Conservation (phyloP, 2,329 filamentous ascomycete species). For the Cryphonectria nitschkei region DNA sequence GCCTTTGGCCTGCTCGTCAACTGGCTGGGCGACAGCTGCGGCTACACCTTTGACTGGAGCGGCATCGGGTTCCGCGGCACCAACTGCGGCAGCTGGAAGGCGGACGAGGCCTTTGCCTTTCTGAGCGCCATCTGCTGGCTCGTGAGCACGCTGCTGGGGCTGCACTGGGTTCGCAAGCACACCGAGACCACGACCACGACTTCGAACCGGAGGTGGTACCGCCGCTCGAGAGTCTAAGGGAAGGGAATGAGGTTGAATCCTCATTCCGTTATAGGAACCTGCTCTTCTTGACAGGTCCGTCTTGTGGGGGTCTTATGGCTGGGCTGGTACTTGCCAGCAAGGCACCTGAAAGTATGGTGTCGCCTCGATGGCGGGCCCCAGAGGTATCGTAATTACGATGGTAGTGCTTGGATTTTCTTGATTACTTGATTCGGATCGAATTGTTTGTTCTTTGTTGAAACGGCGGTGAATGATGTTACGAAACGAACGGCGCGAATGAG, state of each 20-base stretch:
- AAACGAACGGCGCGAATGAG: background rate
- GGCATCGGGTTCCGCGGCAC: slow-evolving; percentile 52
- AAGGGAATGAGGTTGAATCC: background rate
- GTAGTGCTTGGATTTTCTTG: background rate
- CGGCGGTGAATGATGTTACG: background rate
- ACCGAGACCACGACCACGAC: slow-evolving; percentile 38
- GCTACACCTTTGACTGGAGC: slow-evolving; percentile 63
- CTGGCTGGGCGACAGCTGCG: slow-evolving; percentile 54
- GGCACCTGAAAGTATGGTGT: background rate
- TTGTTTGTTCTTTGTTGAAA: background rate
- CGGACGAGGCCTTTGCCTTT: slow-evolving; percentile 73
- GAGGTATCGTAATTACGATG: background rate
- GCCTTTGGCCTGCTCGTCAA: slow-evolving; percentile 69
- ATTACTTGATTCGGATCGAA: background rate
- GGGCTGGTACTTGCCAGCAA: background rate
- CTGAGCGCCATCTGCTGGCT: slow-evolving; percentile 74
- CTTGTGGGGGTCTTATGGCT: background rate
- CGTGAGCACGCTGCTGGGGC: slow-evolving; percentile 60
- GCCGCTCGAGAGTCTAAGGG: slow-evolving; percentile 47
- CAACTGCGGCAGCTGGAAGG: slow-evolving; percentile 70
- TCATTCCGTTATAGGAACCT: too few species aligned
- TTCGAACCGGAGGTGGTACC: slow-evolving; percentile 47
- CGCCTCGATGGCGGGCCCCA: background rate
- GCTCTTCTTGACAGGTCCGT: too few species aligned
- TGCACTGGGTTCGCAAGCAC: slow-evolving; percentile 56